Conservation (phyloP, 2,329 filamentous ascomycete species). For the Pseudocercospora vitis region DNA sequence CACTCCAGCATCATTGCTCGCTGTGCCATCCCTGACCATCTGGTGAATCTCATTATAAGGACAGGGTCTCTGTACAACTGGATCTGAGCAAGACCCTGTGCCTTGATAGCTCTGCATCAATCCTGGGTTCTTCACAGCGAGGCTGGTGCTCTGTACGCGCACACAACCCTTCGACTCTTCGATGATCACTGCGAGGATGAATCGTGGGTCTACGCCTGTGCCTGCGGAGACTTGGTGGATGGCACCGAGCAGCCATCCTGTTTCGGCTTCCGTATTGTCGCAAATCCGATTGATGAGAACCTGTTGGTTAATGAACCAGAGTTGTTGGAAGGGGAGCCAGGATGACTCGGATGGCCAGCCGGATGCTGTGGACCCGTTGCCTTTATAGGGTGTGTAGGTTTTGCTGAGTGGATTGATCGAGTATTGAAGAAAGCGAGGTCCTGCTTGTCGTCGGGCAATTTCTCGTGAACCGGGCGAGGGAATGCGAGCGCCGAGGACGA, state of each 20-base stretch:
- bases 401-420: not conserved
- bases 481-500: not conserved
- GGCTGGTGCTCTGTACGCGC: slow-evolving; percentile 43
- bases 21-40: slow-evolving; percentile 46
- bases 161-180: slow-evolving; percentile 50
- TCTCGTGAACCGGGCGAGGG: not conserved
- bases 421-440: slow-evolving; percentile 5
- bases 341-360: slow-evolving; percentile 11
- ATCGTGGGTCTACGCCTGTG: slow-evolving; percentile 41
- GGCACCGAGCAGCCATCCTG: slow-evolving; percentile 40
- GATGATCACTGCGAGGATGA: slow-evolving; percentile 45
- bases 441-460: not conserved
- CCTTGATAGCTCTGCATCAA: slow-evolving; percentile 48
- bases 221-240: slow-evolving; percentile 36
- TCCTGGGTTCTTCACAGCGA: slow-evolving; percentile 46
- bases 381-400: slow-evolving; percentile 24
- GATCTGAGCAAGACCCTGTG: slow-evolving; percentile 26
- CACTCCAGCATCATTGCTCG: slow-evolving; percentile 43
- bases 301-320: slow-evolving; percentile 8
- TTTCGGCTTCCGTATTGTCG: slow-evolving; percentile 40
- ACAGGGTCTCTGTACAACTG: slow-evolving; percentile 40
- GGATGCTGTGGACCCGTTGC: slow-evolving; percentile 11
- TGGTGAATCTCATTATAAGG: slow-evolving; percentile 38
- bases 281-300: not conserved
- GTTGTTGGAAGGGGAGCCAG: slow-evolving; percentile 10